phyloP scores from a whole-genome alignment of 495 filamentous ascomycete species.

The Aspergillus taichungensis region DNA sequence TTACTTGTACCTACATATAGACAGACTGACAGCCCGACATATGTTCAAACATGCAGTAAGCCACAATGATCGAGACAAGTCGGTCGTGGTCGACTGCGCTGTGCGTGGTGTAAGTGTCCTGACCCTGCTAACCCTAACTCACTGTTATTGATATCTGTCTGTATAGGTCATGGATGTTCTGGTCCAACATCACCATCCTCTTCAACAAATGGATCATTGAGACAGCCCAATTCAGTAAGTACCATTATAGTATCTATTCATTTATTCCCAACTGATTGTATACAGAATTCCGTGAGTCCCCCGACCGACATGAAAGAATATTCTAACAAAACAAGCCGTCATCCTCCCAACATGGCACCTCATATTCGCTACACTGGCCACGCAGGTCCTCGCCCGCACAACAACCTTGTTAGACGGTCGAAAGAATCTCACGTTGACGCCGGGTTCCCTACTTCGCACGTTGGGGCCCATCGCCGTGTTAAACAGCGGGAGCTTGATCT shows the following conservation, averaged over 20 bases:
- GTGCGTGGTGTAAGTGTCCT: too few species aligned
- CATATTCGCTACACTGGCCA: conserved; percentile 61
- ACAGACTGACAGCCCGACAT: too few species aligned
- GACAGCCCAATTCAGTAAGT: conserved; percentile 12
- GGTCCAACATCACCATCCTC: conserved; percentile 16
- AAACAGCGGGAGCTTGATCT: conserved; percentile 64
- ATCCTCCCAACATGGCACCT: conserved; percentile 75
- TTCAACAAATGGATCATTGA: conserved; percentile 17
- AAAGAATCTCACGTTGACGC: conserved; percentile 59
- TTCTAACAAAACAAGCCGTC: conserved; percentile 30
- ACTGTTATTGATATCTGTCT: not conserved
- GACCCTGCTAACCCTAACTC: too few species aligned
- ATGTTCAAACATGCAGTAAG: too few species aligned
- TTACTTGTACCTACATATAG: too few species aligned
- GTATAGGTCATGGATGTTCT: conserved; percentile 12
- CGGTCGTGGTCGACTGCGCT: too few species aligned
- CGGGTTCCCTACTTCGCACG: conserved; percentile 55
- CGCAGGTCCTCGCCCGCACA: conserved; percentile 61
- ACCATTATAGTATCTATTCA: not conserved
- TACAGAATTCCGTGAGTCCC: conserved; percentile 11
- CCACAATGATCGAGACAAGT: too few species aligned
- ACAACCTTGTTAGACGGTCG: conserved; percentile 60
- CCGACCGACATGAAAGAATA: too few species aligned
- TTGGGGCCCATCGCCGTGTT: conserved; percentile 69
- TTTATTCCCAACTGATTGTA: not conserved